Evolutionary conservation across 495 filamentous ascomycete species (phyloP), one percentile per base, ranked within the genome.

Genomic region (Amphirosellinia nigrospora): DNA sequence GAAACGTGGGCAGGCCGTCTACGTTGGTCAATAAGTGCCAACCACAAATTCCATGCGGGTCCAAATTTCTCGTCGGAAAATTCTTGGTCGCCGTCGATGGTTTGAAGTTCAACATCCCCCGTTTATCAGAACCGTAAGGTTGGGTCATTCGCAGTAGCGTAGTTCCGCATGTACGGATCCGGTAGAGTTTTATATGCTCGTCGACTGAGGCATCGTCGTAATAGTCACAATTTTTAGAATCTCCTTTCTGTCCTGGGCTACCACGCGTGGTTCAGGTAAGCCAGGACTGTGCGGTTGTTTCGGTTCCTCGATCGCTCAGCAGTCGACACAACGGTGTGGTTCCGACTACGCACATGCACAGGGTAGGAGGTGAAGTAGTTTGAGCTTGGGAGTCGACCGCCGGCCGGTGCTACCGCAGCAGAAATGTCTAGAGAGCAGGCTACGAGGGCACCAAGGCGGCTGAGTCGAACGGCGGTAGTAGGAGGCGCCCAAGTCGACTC

Each of bases 161-260:
- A 85, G 46, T 80, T 78, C 36, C 83, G 79, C 64, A 83, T 78
- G 70, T 86, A 84, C 38, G 82, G 84, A 55, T 82, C 86, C 71
- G 79, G 46, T 82, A 64, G 67, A 82, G 78, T 43, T 78, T 73
- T 56, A 87, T 71, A 59, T 85, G 78, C 34, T 86, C 84, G 15
- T 86, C 82, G 19, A 83, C 81, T 11, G 79, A 70, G 21, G 75
- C 77, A 64, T 78, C 80, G 66, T 80, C 79, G 69, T 86, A 84
- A 36, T 79, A 76, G 48, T 85, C 84, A 88, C 78, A 36, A 87
- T 74, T 9, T 74, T 78, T n/a, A 86, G 78, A 58, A 87, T 78
- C 66, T 85, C 80, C 48, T 82, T 70, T 70, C 76, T 81, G 56
- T 76, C 21, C 16, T 62, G 56, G 4, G 26, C 23, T 43, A 62